A percentile compares a stretch with the other conserved stretches of the same genome.
Evolutionary conservation across 139 green algal genomes (phyloP).

Genomic region (Chlorella ohadii): DNA sequence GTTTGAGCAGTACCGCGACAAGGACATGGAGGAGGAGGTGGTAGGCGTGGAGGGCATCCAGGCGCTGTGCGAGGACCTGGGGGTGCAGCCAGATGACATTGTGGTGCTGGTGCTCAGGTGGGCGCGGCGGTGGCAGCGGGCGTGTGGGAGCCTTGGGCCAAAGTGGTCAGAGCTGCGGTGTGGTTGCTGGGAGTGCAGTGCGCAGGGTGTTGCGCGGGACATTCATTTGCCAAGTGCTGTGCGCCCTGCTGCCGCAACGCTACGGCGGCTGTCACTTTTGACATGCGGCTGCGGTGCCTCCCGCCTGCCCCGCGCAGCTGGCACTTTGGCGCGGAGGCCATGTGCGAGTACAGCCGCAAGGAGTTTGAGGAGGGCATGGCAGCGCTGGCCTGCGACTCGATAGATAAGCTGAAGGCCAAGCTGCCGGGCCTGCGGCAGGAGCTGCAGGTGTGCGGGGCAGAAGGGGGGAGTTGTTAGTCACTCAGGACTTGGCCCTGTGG

Average conservation of each 20-base stretch:
- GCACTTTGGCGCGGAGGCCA: constrained; percentile 50
- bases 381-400: constrained; percentile 65
- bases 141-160: too few species aligned
- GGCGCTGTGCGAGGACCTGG: constrained; percentile 82
- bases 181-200: too few species aligned
- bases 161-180: too few species aligned
- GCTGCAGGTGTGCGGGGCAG: background rate
- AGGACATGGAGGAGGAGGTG: constrained; percentile 6
- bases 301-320: constrained; percentile 9
- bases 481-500: too few species aligned
- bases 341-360: constrained; percentile 88
- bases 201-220: too few species aligned
- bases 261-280: too few species aligned
- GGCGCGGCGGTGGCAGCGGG: background rate
- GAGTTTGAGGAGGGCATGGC: constrained; percentile 82
- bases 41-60: constrained; percentile 75
- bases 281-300: too few species aligned
- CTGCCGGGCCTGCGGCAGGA: constrained; percentile 76
- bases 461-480: too few species aligned
- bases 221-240: background rate
- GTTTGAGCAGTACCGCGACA: constrained; percentile 55
- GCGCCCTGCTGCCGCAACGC: background rate
- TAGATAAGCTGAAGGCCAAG: constrained; percentile 75
- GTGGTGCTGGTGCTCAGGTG: constrained; percentile 91
- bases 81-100: constrained; percentile 82